Evolutionary conservation across 2,329 filamentous ascomycete species (phyloP).

Genomic region (Colletotrichum tropicicola): DNA sequence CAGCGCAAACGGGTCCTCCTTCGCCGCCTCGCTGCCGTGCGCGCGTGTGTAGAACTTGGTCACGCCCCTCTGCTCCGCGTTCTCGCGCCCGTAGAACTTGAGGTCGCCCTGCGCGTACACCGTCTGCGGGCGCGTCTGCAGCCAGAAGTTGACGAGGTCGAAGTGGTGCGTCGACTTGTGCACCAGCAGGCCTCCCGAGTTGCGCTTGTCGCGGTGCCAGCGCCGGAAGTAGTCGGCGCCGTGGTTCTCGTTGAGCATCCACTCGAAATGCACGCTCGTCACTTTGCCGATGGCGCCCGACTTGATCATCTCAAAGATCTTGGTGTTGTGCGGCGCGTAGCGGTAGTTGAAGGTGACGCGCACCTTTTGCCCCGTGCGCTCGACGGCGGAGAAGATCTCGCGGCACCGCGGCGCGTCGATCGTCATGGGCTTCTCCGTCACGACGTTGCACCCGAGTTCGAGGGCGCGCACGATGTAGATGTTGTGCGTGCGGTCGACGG

Average conservation of each 20-base stretch:
- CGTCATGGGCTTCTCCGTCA: slow-evolving; percentile 63
- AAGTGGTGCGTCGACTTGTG: slow-evolving; percentile 63
- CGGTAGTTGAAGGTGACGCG: slow-evolving; percentile 61
- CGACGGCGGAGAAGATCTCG: slow-evolving; percentile 63
- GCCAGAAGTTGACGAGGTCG: slow-evolving; percentile 61
- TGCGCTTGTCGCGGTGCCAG: slow-evolving; percentile 59
- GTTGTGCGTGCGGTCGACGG: slow-evolving; percentile 70
- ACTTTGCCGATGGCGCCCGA: slow-evolving; percentile 55
- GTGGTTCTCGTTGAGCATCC: slow-evolving; percentile 58
- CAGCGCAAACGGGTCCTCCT: slow-evolving; percentile 66
- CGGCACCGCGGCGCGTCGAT: slow-evolving; percentile 60
- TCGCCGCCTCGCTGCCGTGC: slow-evolving; percentile 59
- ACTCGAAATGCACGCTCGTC: slow-evolving; percentile 57
- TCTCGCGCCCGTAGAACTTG: slow-evolving; percentile 59
- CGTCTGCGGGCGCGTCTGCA: slow-evolving; percentile 50
- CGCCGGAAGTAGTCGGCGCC: slow-evolving; percentile 60
- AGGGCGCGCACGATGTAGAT: slow-evolving; percentile 67
- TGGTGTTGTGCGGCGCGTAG: slow-evolving; percentile 61
- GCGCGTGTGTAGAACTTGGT: slow-evolving; percentile 60
- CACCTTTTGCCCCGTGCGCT: slow-evolving; percentile 51
- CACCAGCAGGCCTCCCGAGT: slow-evolving; percentile 56
- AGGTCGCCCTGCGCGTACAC: slow-evolving; percentile 57
- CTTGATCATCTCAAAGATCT: slow-evolving; percentile 52
- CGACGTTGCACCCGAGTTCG: slow-evolving; percentile 56
- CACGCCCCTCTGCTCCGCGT: slow-evolving; percentile 55